Conservation (phyloP, 352 stramenopile species). For the Globisporangium uncinulatum region DNA sequence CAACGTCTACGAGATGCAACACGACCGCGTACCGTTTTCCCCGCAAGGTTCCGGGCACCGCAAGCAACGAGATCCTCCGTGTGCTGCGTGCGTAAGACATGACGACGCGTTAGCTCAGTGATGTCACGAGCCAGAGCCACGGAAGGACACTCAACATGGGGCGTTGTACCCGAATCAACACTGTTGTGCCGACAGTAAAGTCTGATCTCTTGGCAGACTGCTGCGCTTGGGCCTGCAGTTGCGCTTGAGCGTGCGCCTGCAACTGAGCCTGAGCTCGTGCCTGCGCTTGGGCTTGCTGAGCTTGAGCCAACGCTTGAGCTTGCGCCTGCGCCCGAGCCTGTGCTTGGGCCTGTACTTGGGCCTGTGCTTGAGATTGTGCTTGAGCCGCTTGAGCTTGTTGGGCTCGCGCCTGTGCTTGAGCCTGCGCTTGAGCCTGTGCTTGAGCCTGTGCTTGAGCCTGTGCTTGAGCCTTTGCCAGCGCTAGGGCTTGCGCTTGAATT, state of each 20-base stretch:
- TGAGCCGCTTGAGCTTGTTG: not conserved
- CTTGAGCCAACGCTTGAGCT: not conserved
- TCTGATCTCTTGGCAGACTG: conserved; percentile 41
- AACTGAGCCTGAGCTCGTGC: conserved; percentile 9
- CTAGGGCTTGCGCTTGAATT: conserved; percentile 4
- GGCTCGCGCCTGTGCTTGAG: not conserved
- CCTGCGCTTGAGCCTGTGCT: conserved; percentile 8
- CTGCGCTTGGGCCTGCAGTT: conserved; percentile 2
- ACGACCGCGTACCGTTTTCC: conserved; percentile 37
- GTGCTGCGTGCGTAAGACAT: conserved; percentile 24
- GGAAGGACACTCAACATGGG: not conserved
- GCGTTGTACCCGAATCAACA: conserved; percentile 56
- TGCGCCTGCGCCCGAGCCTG: conserved; percentile 10
- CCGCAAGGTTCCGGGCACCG: conserved; percentile 64
- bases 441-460: conserved; percentile 3
- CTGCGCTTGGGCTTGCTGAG: conserved; percentile 5
- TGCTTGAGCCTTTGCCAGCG: not conserved
- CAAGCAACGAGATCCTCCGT: conserved; percentile 68
- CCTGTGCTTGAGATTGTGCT: not conserved
- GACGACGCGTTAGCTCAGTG: not conserved
- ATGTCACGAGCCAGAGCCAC: not conserved
- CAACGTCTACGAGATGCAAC: not conserved
- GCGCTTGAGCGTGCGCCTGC: conserved; percentile 5
- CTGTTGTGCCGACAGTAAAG: conserved; percentile 53
- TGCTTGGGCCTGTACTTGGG: conserved; percentile 1